Evolutionary conservation across 331 rosid species (phyloP).

Genomic region (Stylosanthes scabra): DNA sequence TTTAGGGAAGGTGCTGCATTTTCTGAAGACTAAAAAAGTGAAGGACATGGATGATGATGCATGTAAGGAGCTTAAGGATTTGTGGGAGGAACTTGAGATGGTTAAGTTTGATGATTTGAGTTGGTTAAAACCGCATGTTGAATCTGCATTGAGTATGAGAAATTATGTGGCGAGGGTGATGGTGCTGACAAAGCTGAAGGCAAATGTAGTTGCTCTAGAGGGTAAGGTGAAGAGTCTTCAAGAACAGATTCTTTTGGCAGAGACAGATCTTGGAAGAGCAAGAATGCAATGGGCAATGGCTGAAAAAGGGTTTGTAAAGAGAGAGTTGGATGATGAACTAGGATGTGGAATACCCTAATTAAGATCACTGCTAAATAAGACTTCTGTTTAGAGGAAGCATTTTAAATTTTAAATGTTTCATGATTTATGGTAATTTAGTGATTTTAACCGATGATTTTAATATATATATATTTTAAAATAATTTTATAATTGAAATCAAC

Average conservation of each 20-base stretch:
- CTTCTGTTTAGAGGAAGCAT: neutral
- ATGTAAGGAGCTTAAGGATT: neutral
- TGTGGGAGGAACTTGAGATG: constrained; percentile 34
- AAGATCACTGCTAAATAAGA: neutral
- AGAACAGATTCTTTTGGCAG: neutral
- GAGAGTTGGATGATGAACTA: neutral
- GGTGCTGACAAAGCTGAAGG: constrained; percentile 1
- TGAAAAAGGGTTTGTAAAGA: constrained; percentile 15
- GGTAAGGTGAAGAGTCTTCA: neutral
- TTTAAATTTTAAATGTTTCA: too few species aligned
- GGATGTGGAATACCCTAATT: neutral
- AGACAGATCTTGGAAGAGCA: neutral
- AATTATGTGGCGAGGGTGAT: neutral
- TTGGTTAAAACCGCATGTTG: constrained; percentile 29
- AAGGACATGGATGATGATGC: constrained; percentile 18
- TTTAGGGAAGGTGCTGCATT: neutral
- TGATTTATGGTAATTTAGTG: too few species aligned
- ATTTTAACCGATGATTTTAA: too few species aligned
- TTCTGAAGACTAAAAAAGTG: neutral
- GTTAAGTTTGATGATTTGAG: constrained; percentile 14
- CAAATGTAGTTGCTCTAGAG: neutral
- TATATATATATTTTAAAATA: too few species aligned
- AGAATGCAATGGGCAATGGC: neutral
- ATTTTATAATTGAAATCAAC: too few species aligned
- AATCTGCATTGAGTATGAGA: constrained; percentile 12